Evolutionary conservation across 1,139 yeast species (phyloP).

Genomic region (Pichia norvegensis): DNA sequence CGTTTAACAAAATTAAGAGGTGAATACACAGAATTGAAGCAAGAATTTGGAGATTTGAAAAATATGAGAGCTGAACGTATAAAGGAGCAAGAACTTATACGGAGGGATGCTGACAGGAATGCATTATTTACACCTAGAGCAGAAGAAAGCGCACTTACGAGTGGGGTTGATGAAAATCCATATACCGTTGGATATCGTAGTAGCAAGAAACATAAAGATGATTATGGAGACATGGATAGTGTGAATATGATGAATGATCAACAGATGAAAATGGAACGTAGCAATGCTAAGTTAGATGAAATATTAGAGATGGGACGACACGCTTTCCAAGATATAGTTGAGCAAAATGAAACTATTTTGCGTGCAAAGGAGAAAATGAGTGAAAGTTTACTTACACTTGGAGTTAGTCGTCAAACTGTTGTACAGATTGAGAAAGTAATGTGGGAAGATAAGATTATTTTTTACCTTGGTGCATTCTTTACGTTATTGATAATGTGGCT

Average conservation of each 20-base stretch:
- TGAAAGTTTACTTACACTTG: slow-evolving; percentile 68
- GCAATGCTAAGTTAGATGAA: slow-evolving; percentile 78
- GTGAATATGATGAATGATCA: slow-evolving; percentile 55
- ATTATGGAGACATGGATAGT: slow-evolving; percentile 8
- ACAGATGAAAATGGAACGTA: slow-evolving; percentile 54
- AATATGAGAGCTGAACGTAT: slow-evolving; percentile 49
- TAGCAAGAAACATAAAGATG: slow-evolving; percentile 28
- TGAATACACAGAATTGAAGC: slow-evolving; percentile 50
- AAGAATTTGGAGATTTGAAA: slow-evolving; percentile 57
- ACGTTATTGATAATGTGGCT: slow-evolving; percentile 64
- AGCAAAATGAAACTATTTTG: slow-evolving; percentile 68
- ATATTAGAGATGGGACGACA: slow-evolving; percentile 83
- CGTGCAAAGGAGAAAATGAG: slow-evolving; percentile 59
- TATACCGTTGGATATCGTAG: slow-evolving; percentile 31
- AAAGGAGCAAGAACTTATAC: slow-evolving; percentile 2
- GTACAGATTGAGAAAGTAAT: slow-evolving; percentile 75
- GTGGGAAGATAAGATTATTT: slow-evolving; percentile 81
- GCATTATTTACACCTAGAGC: slow-evolving; percentile 28
- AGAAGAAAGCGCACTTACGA: slow-evolving; percentile 41
- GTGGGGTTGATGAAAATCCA: slow-evolving; percentile 52
- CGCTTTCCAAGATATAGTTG: slow-evolving; percentile 79
- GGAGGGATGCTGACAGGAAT: slow-evolving; percentile 18
- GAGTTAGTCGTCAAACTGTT: slow-evolving; percentile 82
- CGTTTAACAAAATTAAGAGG: slow-evolving; percentile 54
- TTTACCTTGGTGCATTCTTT: slow-evolving; percentile 64